Percentiles rank a stretch among this genome's conserved stretches.
phyloP scores from a whole-genome alignment of 176 grass and related monocot genomes.

The bread wheat (Triticum aestivum) region DNA sequence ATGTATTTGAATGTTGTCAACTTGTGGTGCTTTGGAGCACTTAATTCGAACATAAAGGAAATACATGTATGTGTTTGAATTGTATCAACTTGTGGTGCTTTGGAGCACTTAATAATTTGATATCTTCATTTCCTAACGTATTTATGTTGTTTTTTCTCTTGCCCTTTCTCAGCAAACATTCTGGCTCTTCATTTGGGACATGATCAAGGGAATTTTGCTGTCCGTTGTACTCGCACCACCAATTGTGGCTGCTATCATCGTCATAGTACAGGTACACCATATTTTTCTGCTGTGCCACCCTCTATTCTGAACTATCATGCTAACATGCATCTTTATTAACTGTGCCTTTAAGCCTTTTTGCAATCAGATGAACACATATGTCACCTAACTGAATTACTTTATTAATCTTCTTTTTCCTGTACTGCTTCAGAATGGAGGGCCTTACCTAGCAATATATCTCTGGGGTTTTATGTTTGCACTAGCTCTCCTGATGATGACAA shows the following conservation, averaged over 20 bases:
- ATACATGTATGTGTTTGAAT: conserved; percentile 2
- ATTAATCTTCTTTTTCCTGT: conserved; percentile 20
- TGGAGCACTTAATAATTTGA: background rate
- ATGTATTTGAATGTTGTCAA: background rate
- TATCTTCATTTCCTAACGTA: conserved; percentile 5
- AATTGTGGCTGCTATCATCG: conserved; percentile 87
- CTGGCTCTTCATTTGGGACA: conserved; percentile 90
- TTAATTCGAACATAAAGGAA: background rate
- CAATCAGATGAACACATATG: background rate
- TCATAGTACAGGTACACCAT: conserved; percentile 82
- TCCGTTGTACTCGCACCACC: conserved; percentile 82
- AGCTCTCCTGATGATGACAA: conserved; percentile 89
- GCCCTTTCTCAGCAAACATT: conserved; percentile 76
- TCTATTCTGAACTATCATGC: background rate
- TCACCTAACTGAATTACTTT: background rate
- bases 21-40: background rate
- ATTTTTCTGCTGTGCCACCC: conserved; percentile 8
- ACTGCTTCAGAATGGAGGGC: conserved; percentile 90
- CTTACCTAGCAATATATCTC: conserved; percentile 97
- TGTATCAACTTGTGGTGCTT: background rate
- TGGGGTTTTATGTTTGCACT: conserved; percentile 97
- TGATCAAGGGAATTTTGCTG: conserved; percentile 86
- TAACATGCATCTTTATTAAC: background rate
- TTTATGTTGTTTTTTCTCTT: conserved; percentile 29
- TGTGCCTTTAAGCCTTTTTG: background rate